Conservation (phyloP, 2,329 filamentous ascomycete species). For the Aspergillus ustus region DNA sequence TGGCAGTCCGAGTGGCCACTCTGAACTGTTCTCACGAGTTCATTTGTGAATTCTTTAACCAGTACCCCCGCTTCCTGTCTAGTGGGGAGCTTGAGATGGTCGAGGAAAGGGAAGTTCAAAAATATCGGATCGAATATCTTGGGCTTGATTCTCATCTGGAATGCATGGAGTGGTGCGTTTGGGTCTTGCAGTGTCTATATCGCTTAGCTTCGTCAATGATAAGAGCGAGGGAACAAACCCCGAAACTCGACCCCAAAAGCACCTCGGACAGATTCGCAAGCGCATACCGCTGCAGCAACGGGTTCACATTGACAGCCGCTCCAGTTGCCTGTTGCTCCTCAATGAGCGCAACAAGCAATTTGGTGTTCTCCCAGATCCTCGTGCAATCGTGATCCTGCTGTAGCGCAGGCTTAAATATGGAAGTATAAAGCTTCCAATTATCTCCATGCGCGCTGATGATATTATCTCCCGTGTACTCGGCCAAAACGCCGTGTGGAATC, state of each 20-base stretch:
- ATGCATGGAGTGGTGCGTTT: slow-evolving; percentile 4
- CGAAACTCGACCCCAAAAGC: neutral
- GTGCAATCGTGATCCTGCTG: too few relatives aligned
- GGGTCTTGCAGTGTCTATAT: neutral
- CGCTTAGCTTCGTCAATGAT: neutral
- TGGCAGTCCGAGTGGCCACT: neutral
- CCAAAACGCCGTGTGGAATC: too few relatives aligned
- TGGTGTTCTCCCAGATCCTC: too few relatives aligned
- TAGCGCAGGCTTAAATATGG: too few relatives aligned
- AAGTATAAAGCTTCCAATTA: too few relatives aligned
- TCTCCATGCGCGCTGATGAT: too few relatives aligned
- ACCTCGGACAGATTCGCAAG: slow-evolving; percentile 12
- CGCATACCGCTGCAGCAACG: slow-evolving; percentile 17
- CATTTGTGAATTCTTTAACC: slow-evolving; percentile 16
- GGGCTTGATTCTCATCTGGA: slow-evolving; percentile 29
- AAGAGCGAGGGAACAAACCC: neutral
- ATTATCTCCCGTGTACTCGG: too few relatives aligned
- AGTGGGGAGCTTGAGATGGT: slow-evolving; percentile 30
- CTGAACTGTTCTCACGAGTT: neutral
- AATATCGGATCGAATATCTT: slow-evolving; percentile 42
- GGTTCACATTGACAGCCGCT: neutral
- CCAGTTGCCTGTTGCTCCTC: neutral
- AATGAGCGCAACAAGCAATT: too few relatives aligned
- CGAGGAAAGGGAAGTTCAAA: slow-evolving; percentile 41
- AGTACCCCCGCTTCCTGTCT: slow-evolving; percentile 31